Conservation (phyloP, 2,329 filamentous ascomycete species). For the Penicillium griseofulvum region DNA sequence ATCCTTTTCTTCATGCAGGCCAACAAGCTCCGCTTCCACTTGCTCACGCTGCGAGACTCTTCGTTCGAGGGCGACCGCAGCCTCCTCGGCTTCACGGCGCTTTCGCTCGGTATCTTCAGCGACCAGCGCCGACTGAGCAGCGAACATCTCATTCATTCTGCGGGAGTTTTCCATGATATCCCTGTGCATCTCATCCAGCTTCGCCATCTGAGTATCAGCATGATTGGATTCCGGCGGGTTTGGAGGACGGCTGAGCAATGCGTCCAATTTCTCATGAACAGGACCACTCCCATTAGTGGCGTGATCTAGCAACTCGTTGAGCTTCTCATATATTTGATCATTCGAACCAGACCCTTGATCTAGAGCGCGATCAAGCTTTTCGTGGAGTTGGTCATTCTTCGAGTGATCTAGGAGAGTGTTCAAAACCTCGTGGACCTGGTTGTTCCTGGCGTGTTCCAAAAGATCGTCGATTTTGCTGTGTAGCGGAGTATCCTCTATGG, state of each 20-base stretch:
- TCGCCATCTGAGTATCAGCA: slow-evolving; percentile 71
- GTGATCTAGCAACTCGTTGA: slow-evolving; percentile 45
- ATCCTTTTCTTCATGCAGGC: slow-evolving; percentile 59
- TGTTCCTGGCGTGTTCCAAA: slow-evolving; percentile 45
- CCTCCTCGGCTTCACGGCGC: slow-evolving; percentile 76
- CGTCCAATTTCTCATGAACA: slow-evolving; percentile 36
- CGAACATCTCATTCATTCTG: slow-evolving; percentile 73
- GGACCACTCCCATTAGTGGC: slow-evolving; percentile 29
- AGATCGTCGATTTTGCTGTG: slow-evolving; percentile 59
- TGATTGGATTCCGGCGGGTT: slow-evolving; percentile 59
- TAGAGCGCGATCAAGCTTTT: slow-evolving; percentile 55
- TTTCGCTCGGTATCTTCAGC: slow-evolving; percentile 75
- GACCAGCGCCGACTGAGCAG: slow-evolving; percentile 47
- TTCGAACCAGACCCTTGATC: slow-evolving; percentile 31
- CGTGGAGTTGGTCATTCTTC: slow-evolving; percentile 55
- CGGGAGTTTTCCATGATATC: slow-evolving; percentile 81
- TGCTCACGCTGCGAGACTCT: slow-evolving; percentile 65
- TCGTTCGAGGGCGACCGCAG: slow-evolving; percentile 75
- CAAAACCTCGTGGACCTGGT: slow-evolving; percentile 58
- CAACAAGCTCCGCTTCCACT: slow-evolving; percentile 53
- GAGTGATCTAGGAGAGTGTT: slow-evolving; percentile 46
- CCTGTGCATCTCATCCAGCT: slow-evolving; percentile 82
- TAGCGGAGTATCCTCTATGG: slow-evolving; percentile 59
- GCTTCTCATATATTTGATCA: slow-evolving; percentile 56
- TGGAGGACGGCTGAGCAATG: slow-evolving; percentile 56